Percentiles rank a stretch among this genome's conserved stretches.
Evolutionary conservation across 495 filamentous ascomycete genomes (phyloP).

Genomic region (Lasiosphaeriaceae sp.): DNA sequence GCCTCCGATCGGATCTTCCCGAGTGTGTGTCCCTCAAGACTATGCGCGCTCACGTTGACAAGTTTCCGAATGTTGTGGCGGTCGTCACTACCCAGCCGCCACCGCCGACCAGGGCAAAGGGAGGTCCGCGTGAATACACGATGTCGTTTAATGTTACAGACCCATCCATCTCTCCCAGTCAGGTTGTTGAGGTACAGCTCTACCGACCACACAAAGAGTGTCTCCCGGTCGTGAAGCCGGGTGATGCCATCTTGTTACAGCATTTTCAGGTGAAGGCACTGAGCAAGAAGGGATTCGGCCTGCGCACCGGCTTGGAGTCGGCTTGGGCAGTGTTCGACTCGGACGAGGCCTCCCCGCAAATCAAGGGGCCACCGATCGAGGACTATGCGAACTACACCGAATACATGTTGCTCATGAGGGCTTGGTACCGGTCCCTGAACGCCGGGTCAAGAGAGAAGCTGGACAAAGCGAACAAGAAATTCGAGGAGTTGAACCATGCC

Average conservation of each 20-base stretch:
- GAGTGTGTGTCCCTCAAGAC: slow-evolving; percentile 67
- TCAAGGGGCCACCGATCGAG: slow-evolving; percentile 44
- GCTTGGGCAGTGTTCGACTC: slow-evolving; percentile 65
- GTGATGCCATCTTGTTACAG: slow-evolving; percentile 73
- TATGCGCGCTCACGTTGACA: slow-evolving; percentile 52
- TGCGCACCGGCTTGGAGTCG: slow-evolving; percentile 39
- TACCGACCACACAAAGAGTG: slow-evolving; percentile 69
- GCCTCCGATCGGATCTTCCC: slow-evolving; percentile 57
- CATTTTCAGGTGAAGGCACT: slow-evolving; percentile 64
- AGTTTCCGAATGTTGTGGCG: slow-evolving; percentile 61
- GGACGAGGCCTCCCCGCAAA: slow-evolving; percentile 32
- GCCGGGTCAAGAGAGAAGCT: slow-evolving; percentile 33
- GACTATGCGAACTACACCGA: slow-evolving; percentile 32
- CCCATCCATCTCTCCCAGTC: slow-evolving; percentile 45
- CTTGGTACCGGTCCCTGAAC: slow-evolving; percentile 41
- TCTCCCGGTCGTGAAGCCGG: slow-evolving; percentile 63
- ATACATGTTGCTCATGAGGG: slow-evolving; percentile 31
- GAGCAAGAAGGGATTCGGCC: slow-evolving; percentile 43
- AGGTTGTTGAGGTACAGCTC: slow-evolving; percentile 59
- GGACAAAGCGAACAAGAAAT: slow-evolving; percentile 38
- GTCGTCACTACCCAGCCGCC: slow-evolving; percentile 56
- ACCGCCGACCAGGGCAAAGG: slow-evolving; percentile 55
- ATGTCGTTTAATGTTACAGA: slow-evolving; percentile 69
- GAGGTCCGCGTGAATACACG: slow-evolving; percentile 65
- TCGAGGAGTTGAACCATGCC: slow-evolving; percentile 24